phyloP scores from a whole-genome alignment of 2,329 filamentous ascomycete genomes.

The Ceratocystis colombiana region DNA sequence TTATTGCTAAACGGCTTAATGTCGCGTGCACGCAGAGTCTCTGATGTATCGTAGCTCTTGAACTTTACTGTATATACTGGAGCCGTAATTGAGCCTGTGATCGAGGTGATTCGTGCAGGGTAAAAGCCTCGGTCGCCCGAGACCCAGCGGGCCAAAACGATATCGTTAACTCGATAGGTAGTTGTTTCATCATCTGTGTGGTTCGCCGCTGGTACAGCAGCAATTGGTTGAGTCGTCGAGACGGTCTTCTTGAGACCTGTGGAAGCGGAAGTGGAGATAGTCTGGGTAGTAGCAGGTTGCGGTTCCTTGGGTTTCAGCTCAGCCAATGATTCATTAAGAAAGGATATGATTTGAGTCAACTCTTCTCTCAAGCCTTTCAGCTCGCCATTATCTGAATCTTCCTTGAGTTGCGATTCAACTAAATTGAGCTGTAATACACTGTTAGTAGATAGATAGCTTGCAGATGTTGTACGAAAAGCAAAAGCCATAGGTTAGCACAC shows the following conservation, averaged over 20 bases:
- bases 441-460: slow-evolving; percentile 27
- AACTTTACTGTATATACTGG: slow-evolving; percentile 94
- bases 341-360: slow-evolving; percentile 69
- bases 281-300: slow-evolving; percentile 38
- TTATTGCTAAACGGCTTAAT: slow-evolving; percentile 72
- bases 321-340: slow-evolving; percentile 69
- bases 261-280: slow-evolving; percentile 41
- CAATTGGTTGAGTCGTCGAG: background rate
- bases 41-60: slow-evolving; percentile 77
- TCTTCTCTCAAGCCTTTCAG: slow-evolving; percentile 67
- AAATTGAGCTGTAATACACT: slow-evolving; percentile 55
- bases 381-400: slow-evolving; percentile 70
- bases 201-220: slow-evolving; percentile 28
- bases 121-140: slow-evolving; percentile 86
- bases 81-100: slow-evolving; percentile 81
- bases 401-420: slow-evolving; percentile 62
- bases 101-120: slow-evolving; percentile 81
- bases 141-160: slow-evolving; percentile 79
- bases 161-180: slow-evolving; percentile 78
- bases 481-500: slow-evolving; percentile 32
- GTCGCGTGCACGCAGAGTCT: slow-evolving; percentile 72
- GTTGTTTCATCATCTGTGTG: slow-evolving; percentile 42
- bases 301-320: slow-evolving; percentile 54
- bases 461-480: background rate
- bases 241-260: slow-evolving; percentile 30